Evolutionary conservation across 371 early-diverging fungal genomes (phyloP), one percentile per base, ranked within the genome.

Genomic region (Quaeritorhiza haematococci): DNA sequence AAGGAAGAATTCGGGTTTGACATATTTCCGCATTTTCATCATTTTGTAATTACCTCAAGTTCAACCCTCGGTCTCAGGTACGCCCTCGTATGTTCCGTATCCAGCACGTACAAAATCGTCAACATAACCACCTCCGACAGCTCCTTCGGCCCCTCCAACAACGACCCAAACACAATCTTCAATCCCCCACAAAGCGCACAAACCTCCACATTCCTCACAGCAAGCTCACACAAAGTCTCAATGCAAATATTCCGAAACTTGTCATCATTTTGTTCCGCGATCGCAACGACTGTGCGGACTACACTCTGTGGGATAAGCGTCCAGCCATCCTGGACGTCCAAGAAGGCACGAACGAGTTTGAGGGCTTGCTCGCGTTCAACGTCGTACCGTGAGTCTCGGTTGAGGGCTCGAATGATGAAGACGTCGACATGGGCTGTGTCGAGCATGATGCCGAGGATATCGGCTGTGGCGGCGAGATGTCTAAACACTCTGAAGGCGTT

Each of bases 251-350:
- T 82, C 47, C 91, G 66, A 38, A 90, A 63, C 53, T 81, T 81
- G 55, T 87, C 88, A 43, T 91, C 92, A 2, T 72, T 63, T 56
- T 91, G 89, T 55, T 91, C 93, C 17, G 89, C 85, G 24, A 91
- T 69, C 0, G 92, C 83, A 2, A 89, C 85, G 1, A 91, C 60
- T 1, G 86, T 75, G 15, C 90, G 75, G 27, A 90, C 74, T n/a
- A 92, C 69, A 10, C 80, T 75, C 51, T 81, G 83, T 1, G 84
- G 78, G 10, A 88, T 58, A 47, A 62, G 10, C 27, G 69, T 66
- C 27, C 78, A 76, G 7, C 87, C 90, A 0, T 75, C 83, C 5
- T 76, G 74, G 27, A 63, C 42, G 47, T 88, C 87, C 26, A 91
- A 71, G 53, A 86, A 83, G 1, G 79, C 69, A 19, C 89, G 72